These are phyloP conservation scores for Phyllosticta citribraziliensis DNA, from an alignment of 2,329 filamentous ascomycete species.

Conservation along the genomic window DNA sequence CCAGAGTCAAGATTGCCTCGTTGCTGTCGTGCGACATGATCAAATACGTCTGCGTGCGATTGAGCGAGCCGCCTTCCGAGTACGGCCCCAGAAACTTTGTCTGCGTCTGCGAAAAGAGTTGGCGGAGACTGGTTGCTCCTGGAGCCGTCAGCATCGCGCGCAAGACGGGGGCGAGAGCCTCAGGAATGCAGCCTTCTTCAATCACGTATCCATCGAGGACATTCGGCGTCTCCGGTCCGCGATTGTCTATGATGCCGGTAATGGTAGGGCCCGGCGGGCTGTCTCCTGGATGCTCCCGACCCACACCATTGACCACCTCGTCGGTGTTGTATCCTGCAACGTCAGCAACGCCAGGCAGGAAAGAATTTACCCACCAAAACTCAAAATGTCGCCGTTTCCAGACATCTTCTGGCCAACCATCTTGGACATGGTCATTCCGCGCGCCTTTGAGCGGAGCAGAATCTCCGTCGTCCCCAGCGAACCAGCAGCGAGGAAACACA, in stretches of 20 bases:
- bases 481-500: conserved; percentile 58
- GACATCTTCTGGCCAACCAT: conserved; percentile 40
- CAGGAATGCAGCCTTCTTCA: conserved; percentile 53
- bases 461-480: conserved; percentile 56
- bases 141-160: conserved; percentile 44
- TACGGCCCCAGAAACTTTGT: conserved; percentile 52
- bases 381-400: conserved; percentile 57
- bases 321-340: conserved; percentile 46
- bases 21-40: conserved; percentile 59
- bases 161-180: conserved; percentile 46
- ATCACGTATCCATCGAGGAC: conserved; percentile 54
- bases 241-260: conserved; percentile 52
- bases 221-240: conserved; percentile 37
- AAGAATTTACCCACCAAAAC: conserved; percentile 35
- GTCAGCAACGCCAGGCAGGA: background rate
- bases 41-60: conserved; percentile 53
- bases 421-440: conserved; percentile 49
- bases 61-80: conserved; percentile 44
- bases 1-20: conserved; percentile 49
- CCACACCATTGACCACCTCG: conserved; percentile 47
- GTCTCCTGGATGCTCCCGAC: conserved; percentile 38
- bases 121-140: conserved; percentile 29
- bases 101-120: conserved; percentile 39
- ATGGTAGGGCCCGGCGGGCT: conserved; percentile 53
- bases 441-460: conserved; percentile 21